A percentile compares a stretch with the other conserved stretches of the same genome.
Conservation (phyloP, 192 early-diverging fungal species). For the Dispira parvispora region DNA sequence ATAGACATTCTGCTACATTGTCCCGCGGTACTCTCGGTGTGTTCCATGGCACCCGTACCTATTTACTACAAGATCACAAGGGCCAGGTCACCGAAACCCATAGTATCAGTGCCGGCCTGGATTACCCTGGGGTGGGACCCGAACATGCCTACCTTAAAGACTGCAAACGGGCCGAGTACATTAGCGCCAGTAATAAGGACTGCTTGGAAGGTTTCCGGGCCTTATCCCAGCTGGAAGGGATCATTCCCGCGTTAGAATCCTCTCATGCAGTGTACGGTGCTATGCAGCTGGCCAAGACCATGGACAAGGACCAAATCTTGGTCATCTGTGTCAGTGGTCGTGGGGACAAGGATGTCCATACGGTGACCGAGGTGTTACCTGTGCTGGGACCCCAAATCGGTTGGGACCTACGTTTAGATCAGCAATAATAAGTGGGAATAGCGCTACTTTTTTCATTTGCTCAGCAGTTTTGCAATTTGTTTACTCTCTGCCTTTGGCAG, state of each 20-base stretch:
- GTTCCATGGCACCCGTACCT: conserved; percentile 90
- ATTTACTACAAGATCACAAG: conserved; percentile 81
- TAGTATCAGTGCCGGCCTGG: conserved; percentile 87
- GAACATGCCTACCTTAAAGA: conserved; percentile 89
- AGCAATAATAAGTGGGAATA: conserved; percentile 6
- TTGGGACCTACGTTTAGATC: conserved; percentile 62
- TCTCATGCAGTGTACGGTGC: conserved; percentile 81
- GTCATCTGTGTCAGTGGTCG: conserved; percentile 83
- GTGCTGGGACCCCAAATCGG: conserved; percentile 81
- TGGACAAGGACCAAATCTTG: conserved; percentile 63
- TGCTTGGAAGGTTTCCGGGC: conserved; percentile 70
- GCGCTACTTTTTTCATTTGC: no score
- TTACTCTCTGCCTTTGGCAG: no score
- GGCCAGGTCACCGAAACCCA: conserved; percentile 97
- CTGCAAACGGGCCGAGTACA: conserved; percentile 67
- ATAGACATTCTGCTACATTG: conserved; percentile 80
- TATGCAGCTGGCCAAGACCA: conserved; percentile 52
- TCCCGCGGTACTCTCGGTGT: conserved; percentile 75
- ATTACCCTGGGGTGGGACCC: conserved; percentile 96
- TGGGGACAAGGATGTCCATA: conserved; percentile 95
- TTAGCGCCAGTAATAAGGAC: conserved; percentile 62
- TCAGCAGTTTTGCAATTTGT: no score
- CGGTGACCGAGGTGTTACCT: conserved; percentile 80
- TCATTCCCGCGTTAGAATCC: conserved; percentile 92
- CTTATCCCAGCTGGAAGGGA: conserved; percentile 61